Evolutionary conservation across 495 filamentous ascomycete species (phyloP), one percentile per base, ranked within the genome.

Genomic region (Talaromyces nanjingensis): DNA sequence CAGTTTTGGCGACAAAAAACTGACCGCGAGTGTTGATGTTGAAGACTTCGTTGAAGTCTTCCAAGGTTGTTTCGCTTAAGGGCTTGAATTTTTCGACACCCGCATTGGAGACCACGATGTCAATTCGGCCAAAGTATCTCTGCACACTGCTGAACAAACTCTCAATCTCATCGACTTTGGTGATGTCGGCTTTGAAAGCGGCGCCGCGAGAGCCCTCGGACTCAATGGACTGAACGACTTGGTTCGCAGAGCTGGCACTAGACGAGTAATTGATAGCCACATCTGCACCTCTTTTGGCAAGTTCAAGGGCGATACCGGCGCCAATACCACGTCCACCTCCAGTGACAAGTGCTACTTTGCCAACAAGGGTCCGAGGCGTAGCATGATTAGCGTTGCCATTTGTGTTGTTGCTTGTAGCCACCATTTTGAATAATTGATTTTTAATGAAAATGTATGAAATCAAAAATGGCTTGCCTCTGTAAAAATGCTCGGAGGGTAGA

Each of bases 1-100:
- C 90, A 31, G 89, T 82, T 76, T 90, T 89, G 37, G 87, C 89
- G 63, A 93, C 90, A 76, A 92, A 91, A 81, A 92, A 92, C 75
- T 93, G 90, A 0, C 85, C 90, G 6, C 88, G 81, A 4, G 86
- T 85, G 76, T 93, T 93, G 63, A 92, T 76, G 71, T 83, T 82
- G 72, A 93, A 91, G 59, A 93, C 86, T 55, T 83, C 78, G 73
- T 93, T 89, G 78, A 86, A 92, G 68, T 88, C 86, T 63, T 86
- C 87, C 67, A 87, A 81, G 6, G 89, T 91, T 22, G 91, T 82
- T 62, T 93, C 88, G 65, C 85, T 82, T 59, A 86, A 73, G 0
- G 70, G 69, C 12, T 74, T 74, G 65, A 81, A 81, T 39, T 71
- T 72, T 64, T 79, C 78, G 1, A 70, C 86, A 47, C 84, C 84